Evolutionary conservation across 805 yeast genomes (phyloP).

Genomic region (Citeromyces nyonsensis): DNA sequence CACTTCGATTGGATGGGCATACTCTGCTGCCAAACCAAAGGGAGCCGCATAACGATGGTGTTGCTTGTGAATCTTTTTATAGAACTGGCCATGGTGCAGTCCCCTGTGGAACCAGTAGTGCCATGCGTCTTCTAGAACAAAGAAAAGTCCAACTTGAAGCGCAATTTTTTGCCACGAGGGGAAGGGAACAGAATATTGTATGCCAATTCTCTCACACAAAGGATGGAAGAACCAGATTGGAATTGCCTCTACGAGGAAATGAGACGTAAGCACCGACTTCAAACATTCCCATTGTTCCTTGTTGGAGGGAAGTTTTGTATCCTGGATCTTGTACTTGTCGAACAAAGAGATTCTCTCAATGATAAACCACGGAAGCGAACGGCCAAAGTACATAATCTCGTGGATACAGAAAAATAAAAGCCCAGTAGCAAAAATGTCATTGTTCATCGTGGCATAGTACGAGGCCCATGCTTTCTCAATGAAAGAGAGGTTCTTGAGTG

Average conservation of each 20-base stretch:
- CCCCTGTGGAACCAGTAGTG: conserved; percentile 92
- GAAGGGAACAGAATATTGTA: conserved; percentile 71
- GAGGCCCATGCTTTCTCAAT: conserved; percentile 78
- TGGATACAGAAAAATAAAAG: conserved; percentile 68
- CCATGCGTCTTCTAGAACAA: conserved; percentile 87
- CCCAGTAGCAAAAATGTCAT: conserved; percentile 89
- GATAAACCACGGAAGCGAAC: conserved; percentile 86
- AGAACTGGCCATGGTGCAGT: conserved; percentile 78
- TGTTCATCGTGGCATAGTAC: conserved; percentile 72
- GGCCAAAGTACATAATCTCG: conserved; percentile 81
- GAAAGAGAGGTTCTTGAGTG: conserved; percentile 19
- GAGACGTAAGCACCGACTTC: conserved; percentile 71
- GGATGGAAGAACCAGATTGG: conserved; percentile 98
- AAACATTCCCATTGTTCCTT: conserved; percentile 90
- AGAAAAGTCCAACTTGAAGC: conserved; percentile 61
- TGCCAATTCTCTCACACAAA: conserved; percentile 68
- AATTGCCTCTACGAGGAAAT: conserved; percentile 83
- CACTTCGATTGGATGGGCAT: conserved; percentile 93
- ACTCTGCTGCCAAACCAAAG: conserved; percentile 92
- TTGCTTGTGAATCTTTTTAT: conserved; percentile 90
- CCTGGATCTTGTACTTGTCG: conserved; percentile 80
- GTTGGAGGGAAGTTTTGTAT: conserved; percentile 61
- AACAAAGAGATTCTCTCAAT: conserved; percentile 79
- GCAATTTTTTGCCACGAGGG: conserved; percentile 47
- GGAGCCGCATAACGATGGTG: conserved; percentile 98